Evolutionary conservation across 345 rosid genomes (phyloP), one percentile per base, ranked within the genome.

Genomic region (Turnera subulata): DNA sequence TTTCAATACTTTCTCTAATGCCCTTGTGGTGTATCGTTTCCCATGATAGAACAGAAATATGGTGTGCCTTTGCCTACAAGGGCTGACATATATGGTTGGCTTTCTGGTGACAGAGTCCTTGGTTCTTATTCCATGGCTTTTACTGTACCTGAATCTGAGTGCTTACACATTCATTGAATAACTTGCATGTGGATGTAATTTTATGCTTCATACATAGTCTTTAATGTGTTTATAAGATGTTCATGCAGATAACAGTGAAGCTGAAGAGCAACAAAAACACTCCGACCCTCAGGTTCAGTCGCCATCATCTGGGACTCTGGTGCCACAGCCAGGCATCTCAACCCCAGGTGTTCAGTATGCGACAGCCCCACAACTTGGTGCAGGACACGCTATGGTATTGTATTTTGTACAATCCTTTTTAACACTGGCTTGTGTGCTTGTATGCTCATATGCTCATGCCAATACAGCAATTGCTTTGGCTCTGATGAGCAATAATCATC

Each of bases 231-330:
- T n/a, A n/a, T 19, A 59, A 59, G 42, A 38, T 64, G 23, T 19
- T 54, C 64, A 11, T 51, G 35, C 78, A 86, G 96, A 81, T 70
- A 86, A 76, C 67, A 79, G 74, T 58, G 84, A 84, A 64, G 73
- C 73, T 56, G 83, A 61, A 67, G 95, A 80, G 78, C 96, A 80
- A 64, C 81, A 76, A 66, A 84, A 85, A 26, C 76, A 63, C 54
- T 57, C 78, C 29, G 91, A 78, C 71, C 56, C 75, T 37, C 80
- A 65, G 62, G 67, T 68, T 20, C 75, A 67, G 66, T 72, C 82
- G 37, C 56, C 79, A 37, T 61, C 76, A 61, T 75, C 82, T 69
- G 77, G 78, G 37, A 68, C 68, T 58, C 84, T 59, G 65, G 38
- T 68, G 60, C 62, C 84, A 20, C 80, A 81, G 54, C 78, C 85